Evolutionary conservation across 2,329 filamentous ascomycete genomes (phyloP).

Genomic region (Thielaviopsis populi): DNA sequence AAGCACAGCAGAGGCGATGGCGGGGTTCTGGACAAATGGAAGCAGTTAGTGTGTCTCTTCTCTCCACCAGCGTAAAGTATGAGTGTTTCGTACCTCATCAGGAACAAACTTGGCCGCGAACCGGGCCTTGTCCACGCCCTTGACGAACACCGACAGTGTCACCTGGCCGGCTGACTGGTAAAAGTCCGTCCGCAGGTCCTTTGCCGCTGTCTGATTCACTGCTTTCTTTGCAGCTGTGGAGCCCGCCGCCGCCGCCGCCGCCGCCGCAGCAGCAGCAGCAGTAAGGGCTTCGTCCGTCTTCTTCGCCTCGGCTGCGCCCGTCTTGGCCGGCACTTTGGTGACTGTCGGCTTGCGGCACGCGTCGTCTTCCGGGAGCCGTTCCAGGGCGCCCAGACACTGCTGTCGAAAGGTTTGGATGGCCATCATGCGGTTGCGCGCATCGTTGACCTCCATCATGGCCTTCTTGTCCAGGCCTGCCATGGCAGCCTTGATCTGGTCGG

Average conservation of each 20-base stretch:
- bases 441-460: slow-evolving; percentile 20
- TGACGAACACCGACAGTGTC: slow-evolving; percentile 30
- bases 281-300: background rate
- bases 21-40: background rate
- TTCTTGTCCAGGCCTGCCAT: slow-evolving; percentile 19
- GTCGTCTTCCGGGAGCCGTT: slow-evolving; percentile 30
- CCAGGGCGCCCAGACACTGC: slow-evolving; percentile 33
- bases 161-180: slow-evolving; percentile 20
- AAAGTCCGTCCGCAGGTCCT: slow-evolving; percentile 19
- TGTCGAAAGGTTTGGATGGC: slow-evolving; percentile 22
- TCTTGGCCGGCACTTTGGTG: slow-evolving; percentile 16
- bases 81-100: slow-evolving; percentile 16
- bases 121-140: slow-evolving; percentile 28
- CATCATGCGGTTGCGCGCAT: slow-evolving; percentile 13
- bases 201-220: slow-evolving; percentile 17
- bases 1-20: slow-evolving; percentile 2
- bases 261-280: background rate
- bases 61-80: background rate
- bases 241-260: background rate
- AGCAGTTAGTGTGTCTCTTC: background rate
- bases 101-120: slow-evolving; percentile 24
- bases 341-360: slow-evolving; percentile 33
- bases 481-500: slow-evolving; percentile 23
- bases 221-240: slow-evolving; percentile 5
- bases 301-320: background rate